phyloP scores from a whole-genome alignment of 169 alveolate species.

The Eimeria brunetti region DNA sequence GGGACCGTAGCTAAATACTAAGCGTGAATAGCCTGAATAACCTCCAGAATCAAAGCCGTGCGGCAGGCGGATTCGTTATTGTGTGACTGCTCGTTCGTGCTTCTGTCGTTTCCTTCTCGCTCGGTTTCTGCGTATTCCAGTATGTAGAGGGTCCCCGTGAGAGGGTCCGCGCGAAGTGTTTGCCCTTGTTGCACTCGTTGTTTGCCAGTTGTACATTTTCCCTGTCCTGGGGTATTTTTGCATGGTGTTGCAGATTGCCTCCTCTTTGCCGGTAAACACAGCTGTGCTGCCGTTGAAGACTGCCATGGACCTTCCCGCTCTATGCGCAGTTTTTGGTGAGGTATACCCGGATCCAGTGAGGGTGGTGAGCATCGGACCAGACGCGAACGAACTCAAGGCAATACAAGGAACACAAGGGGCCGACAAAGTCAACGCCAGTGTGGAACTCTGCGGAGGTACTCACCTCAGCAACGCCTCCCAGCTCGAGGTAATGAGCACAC shows the following conservation, averaged over 20 bases:
- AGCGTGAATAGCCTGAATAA: neutral
- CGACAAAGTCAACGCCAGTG: slow-evolving; percentile 86
- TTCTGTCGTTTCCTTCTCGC: neutral
- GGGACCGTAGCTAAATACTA: neutral
- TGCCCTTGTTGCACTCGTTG: too few species aligned
- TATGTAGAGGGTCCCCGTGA: neutral
- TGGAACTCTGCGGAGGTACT: slow-evolving; percentile 96
- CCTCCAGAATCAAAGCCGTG: neutral
- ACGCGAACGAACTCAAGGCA: slow-evolving; percentile 81
- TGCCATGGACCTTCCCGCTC: slow-evolving; percentile 83
- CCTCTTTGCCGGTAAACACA: slow-evolving; percentile 70
- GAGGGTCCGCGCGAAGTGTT: neutral
- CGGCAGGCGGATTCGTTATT: neutral
- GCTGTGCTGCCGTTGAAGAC: slow-evolving; percentile 78
- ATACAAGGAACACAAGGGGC: slow-evolving; percentile 56
- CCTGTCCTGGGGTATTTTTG: slow-evolving; percentile 4
- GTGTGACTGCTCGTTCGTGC: neutral
- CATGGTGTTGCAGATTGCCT: slow-evolving; percentile 23
- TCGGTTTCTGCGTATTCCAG: neutral
- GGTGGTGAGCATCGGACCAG: slow-evolving; percentile 92
- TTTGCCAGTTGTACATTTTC: neutral
- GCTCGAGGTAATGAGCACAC: slow-evolving; percentile 78
- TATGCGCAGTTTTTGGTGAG: slow-evolving; percentile 93
- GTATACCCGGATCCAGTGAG: slow-evolving; percentile 95
- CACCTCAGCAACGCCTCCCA: slow-evolving; percentile 91